These are phyloP conservation scores for Yamadazyma friedrichii DNA, from an alignment of 1,139 yeast species.

Conservation along the genomic window DNA sequence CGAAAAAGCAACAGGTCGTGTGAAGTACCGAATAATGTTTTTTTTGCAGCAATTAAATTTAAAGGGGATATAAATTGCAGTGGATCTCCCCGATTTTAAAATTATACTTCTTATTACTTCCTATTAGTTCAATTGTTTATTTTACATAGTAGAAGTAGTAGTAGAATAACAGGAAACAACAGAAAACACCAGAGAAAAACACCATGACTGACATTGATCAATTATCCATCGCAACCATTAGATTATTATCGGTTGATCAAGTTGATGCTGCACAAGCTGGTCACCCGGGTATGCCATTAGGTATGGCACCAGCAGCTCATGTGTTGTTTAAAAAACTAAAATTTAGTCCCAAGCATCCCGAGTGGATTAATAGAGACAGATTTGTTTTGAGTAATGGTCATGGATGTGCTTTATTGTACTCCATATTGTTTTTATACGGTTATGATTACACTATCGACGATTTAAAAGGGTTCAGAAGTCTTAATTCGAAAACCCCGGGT, in stretches of 20 bases:
- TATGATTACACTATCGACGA: slow-evolving; percentile 82
- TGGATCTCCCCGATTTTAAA: too few species aligned
- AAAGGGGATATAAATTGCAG: too few species aligned
- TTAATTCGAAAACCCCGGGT: slow-evolving; percentile 92
- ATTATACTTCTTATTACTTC: too few species aligned
- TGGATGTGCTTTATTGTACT: slow-evolving; percentile 88
- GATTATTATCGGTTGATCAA: slow-evolving; percentile 86
- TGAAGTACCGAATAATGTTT: not conserved
- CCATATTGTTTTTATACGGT: slow-evolving; percentile 83
- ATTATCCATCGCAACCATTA: slow-evolving; percentile 83
- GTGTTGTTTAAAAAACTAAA: slow-evolving; percentile 79
- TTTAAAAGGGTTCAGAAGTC: slow-evolving; percentile 86
- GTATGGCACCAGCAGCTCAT: slow-evolving; percentile 75
- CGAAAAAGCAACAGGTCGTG: too few species aligned
- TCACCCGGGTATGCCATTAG: slow-evolving; percentile 99
- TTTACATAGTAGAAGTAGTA: too few species aligned
- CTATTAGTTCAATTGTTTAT: too few species aligned
- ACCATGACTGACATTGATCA: slow-evolving; percentile 49
- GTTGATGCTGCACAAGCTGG: slow-evolving; percentile 92
- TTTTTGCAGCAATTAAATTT: too few species aligned
- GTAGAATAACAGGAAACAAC: too few species aligned
- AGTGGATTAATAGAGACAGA: slow-evolving; percentile 94
- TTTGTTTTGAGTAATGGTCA: slow-evolving; percentile 96
- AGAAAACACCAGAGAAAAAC: too few species aligned
- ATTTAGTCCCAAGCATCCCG: slow-evolving; percentile 87